A percentile compares a stretch with the other conserved stretches of the same genome.
These are phyloP conservation scores for Penicillium antarcticum DNA, from an alignment of 495 filamentous ascomycete species.

Conservation along the genomic window DNA sequence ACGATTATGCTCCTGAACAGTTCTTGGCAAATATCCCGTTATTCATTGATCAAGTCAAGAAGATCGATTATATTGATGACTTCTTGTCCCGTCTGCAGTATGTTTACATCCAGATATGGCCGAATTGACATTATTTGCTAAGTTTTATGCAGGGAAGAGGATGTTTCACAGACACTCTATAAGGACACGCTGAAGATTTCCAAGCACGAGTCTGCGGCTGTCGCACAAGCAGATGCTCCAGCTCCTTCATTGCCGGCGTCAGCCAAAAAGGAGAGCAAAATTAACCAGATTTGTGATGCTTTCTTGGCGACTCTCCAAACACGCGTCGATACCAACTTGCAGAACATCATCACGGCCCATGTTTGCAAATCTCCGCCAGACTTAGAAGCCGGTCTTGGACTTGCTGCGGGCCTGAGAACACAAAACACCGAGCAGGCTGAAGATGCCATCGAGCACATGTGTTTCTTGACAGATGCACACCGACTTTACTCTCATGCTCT, in stretches of 20 bases:
- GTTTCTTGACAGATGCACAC: constrained; percentile 92
- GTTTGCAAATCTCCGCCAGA: constrained; percentile 91
- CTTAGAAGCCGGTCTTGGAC: constrained; percentile 76
- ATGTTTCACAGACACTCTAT: constrained; percentile 93
- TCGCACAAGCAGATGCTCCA: constrained; percentile 20
- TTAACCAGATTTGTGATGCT: constrained; percentile 86
- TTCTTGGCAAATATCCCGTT: constrained; percentile 72
- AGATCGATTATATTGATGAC: constrained; percentile 80
- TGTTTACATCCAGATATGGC: constrained; percentile 14
- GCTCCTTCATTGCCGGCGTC: constrained; percentile 3
- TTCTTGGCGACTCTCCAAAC: constrained; percentile 66
- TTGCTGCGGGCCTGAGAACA: constrained; percentile 70
- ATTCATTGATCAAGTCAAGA: constrained; percentile 85
- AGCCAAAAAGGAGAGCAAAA: constrained; percentile 52
- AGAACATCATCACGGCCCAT: constrained; percentile 91
- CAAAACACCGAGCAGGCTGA: constrained; percentile 68
- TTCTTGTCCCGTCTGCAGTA: constrained; percentile 88
- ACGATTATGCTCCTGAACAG: constrained; percentile 81
- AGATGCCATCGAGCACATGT: constrained; percentile 89
- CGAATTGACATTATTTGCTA: constrained; percentile 7
- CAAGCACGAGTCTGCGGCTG: constrained; percentile 29
- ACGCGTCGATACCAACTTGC: constrained; percentile 66
- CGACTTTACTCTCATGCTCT: constrained; percentile 88
- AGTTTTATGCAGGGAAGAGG: constrained; percentile 65
- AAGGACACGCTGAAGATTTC: constrained; percentile 64